Evolutionary conservation across 2,329 filamentous ascomycete species (phyloP).

Genomic region (Grosmannia penicillata): DNA sequence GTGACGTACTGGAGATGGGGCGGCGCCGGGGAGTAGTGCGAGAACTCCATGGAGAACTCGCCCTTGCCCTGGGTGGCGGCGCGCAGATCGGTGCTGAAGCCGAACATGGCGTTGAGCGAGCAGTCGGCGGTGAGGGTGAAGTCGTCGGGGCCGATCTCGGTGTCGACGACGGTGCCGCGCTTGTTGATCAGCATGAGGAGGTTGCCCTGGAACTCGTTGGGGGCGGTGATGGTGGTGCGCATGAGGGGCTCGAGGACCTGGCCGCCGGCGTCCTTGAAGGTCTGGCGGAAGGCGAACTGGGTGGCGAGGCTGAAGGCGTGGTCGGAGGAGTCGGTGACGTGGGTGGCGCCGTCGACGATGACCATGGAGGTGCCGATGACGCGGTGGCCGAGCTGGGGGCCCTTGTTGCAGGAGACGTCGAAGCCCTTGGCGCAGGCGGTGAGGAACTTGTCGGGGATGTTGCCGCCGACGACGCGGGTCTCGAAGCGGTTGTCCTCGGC

Average conservation of each 20-base stretch:
- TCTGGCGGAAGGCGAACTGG: conserved; percentile 91
- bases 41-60: conserved; percentile 98
- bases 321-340: conserved; percentile 96
- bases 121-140: conserved; percentile 89
- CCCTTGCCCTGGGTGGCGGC: conserved; percentile 96
- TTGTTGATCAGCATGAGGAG: conserved; percentile 94
- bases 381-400: conserved; percentile 81
- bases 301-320: conserved; percentile 90
- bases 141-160: conserved; percentile 84
- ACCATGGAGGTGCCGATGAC: conserved; percentile 86
- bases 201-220: conserved; percentile 93
- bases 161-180: conserved; percentile 88
- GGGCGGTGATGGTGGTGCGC: conserved; percentile 94
- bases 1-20: conserved; percentile 76
- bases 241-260: conserved; percentile 89
- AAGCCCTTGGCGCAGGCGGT: conserved; percentile 94
- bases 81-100: conserved; percentile 80
- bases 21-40: conserved; percentile 80
- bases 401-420: conserved; percentile 65
- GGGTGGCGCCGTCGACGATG: conserved; percentile 89
- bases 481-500: conserved; percentile 69
- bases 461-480: conserved; percentile 73
- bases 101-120: conserved; percentile 94
- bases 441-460: conserved; percentile 90
- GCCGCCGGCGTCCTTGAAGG: conserved; percentile 67